A percentile compares a stretch with the other conserved stretches of the same genome.
These are phyloP conservation scores for Scheffersomyces segobiensis DNA, from an alignment of 1,139 yeast genomes.

Conservation along the genomic window DNA sequence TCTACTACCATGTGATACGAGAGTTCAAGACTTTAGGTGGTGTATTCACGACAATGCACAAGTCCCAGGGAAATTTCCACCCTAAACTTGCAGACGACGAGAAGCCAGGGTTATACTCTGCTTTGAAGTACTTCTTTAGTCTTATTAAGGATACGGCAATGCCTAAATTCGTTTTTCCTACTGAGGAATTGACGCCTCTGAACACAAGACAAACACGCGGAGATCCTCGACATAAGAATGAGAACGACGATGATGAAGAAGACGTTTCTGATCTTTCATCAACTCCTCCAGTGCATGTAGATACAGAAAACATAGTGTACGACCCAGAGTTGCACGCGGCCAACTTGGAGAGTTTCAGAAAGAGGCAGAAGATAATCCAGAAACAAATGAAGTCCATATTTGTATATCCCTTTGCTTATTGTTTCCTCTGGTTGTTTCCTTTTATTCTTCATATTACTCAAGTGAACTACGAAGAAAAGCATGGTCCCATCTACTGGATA, in stretches of 20 bases:
- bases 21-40: slow-evolving; percentile 58
- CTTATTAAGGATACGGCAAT: slow-evolving; percentile 24
- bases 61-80: slow-evolving; percentile 6
- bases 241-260: slow-evolving; percentile 8
- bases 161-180: slow-evolving; percentile 33
- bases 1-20: slow-evolving; percentile 70
- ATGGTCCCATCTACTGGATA: slow-evolving; percentile 63
- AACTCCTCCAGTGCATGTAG: slow-evolving; percentile 12
- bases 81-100: slow-evolving; percentile 11
- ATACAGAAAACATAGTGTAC: slow-evolving; percentile 18
- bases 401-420: slow-evolving; percentile 80
- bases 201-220: neutral
- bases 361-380: slow-evolving; percentile 64
- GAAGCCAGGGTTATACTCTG: slow-evolving; percentile 39
- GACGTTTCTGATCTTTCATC: slow-evolving; percentile 6
- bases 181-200: neutral
- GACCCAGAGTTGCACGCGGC: slow-evolving; percentile 55
- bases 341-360: slow-evolving; percentile 58
- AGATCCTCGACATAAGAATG: slow-evolving; percentile 1
- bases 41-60: slow-evolving; percentile 38
- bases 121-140: slow-evolving; percentile 30
- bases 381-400: slow-evolving; percentile 80
- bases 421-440: slow-evolving; percentile 80
- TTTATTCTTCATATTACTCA: slow-evolving; percentile 69
- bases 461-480: slow-evolving; percentile 45